Base-by-base conservation (phyloP, 2,329 filamentous ascomycete species). In the Emericellopsis cladophorae region DNA sequence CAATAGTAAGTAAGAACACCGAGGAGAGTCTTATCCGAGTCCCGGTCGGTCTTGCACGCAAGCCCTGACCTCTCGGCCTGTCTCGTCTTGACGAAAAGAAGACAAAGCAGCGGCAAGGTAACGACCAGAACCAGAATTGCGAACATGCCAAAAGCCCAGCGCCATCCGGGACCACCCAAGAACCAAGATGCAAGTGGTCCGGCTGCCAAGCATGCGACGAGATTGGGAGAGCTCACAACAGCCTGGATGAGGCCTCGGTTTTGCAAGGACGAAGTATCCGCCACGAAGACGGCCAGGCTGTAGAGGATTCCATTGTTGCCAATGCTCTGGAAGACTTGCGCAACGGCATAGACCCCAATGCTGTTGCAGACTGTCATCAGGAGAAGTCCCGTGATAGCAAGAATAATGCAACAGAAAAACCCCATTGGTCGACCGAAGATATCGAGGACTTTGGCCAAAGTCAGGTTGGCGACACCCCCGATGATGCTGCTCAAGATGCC, bases 61-160 rank as follows among this genome's bases (percentile, higher is more conserved):
- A 49, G 42, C 11, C 46, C 45, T 11, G 39, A 37, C 23, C 42
- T 40, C 35, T 40, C 33, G 6, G 79, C 80, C 51, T 79, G 79
- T 40, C 60, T 62, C 45, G 78, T 68, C 51, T 80, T 79, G 50
- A 65, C 59, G 37, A 69, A 61, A 51, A 82, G 65, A n/a, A 79
- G 59, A 15, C 64, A 48, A 34, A 70, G 65, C 9, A 82, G 62
- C 0, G 78, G 78, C 18, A 70, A 46, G 41, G 72, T 72, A 39
- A 77, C 68, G 21, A 72, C 60, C 2, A 76, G 75, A 9, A 74
- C 58, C 46, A 84, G 70, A 49, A 85, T 79, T 42, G 72, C 65
- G 58, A 76, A 84, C 45, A 74, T 67, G 37, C 79, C 80, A 46
- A 79, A 79, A 5, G 71, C 79, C 81, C 80, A 85, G 41, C 79